Conservation (phyloP, 2,329 filamentous ascomycete genomes). For the Pezicula rhizophila region DNA sequence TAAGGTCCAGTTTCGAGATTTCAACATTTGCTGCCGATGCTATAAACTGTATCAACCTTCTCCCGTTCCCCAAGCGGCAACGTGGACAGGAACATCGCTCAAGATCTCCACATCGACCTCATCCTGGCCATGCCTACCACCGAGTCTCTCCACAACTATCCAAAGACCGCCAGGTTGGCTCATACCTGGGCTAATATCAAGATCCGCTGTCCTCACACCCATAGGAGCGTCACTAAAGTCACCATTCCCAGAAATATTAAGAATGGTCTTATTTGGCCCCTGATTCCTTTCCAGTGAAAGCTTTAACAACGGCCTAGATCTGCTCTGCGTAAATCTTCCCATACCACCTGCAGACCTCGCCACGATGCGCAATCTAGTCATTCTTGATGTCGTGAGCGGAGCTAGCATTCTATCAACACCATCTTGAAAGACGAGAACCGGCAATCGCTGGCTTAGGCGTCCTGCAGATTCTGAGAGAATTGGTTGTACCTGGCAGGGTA, state of each 20-base stretch:
- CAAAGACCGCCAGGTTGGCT: conserved; percentile 56
- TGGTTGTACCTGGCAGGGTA: conserved; percentile 47
- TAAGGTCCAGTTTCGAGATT: no score
- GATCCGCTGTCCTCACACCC: conserved; percentile 63
- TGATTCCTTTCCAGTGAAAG: conserved; percentile 68
- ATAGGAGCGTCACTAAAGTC: conserved; percentile 64
- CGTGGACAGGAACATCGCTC: conserved; percentile 25
- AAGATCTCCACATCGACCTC: conserved; percentile 48
- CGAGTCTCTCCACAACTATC: conserved; percentile 77
- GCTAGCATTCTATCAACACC: conserved; percentile 43
- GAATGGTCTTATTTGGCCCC: conserved; percentile 58
- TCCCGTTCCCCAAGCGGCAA: conserved; percentile 28
- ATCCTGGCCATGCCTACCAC: conserved; percentile 37
- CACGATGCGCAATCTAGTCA: conserved; percentile 19
- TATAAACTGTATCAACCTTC: conserved; percentile 9
- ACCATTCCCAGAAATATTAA: conserved; percentile 65
- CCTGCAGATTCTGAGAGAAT: conserved; percentile 73
- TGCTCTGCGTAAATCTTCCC: conserved; percentile 1
- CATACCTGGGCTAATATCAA: conserved; percentile 66
- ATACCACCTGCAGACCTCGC: conserved; percentile 21
- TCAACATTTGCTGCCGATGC: neutral
- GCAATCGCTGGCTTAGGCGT: conserved; percentile 55
- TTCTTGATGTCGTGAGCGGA: conserved; percentile 17
- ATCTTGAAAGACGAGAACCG: conserved; percentile 42
- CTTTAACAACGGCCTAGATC: conserved; percentile 47